phyloP scores from a whole-genome alignment of 2,329 filamentous ascomycete species.

The Botrytis fabae region DNA sequence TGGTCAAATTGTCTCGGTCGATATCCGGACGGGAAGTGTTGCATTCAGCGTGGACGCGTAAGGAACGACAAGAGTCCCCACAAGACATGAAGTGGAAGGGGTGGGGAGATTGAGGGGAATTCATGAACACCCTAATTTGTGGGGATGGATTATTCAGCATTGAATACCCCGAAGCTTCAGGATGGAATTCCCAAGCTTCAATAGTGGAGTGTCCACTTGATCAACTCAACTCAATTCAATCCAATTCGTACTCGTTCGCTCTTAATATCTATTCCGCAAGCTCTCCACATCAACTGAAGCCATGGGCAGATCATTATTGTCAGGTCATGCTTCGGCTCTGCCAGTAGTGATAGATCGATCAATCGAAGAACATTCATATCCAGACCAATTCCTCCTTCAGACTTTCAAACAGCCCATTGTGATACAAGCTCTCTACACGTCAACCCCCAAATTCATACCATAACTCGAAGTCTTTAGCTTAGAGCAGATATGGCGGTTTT shows the following conservation, averaged over 20 bases:
- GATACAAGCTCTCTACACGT: slow-evolving; percentile 9
- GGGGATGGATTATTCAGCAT: slow-evolving; percentile 7
- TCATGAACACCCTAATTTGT: slow-evolving; percentile 4
- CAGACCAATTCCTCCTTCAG: background rate
- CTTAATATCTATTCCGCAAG: background rate
- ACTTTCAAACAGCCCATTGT: slow-evolving; percentile 2
- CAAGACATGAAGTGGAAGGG: slow-evolving; percentile 8
- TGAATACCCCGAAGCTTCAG: background rate
- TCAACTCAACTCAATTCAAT: background rate
- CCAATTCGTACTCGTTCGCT: background rate
- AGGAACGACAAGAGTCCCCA: slow-evolving; percentile 3
- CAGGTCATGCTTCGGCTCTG: slow-evolving; percentile 2
- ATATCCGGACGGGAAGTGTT: background rate
- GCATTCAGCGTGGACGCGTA: background rate
- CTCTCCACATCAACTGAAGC: slow-evolving; percentile 15
- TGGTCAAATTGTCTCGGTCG: background rate
- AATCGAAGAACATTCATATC: slow-evolving; percentile 14
- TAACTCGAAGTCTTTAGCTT: background rate
- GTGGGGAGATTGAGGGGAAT: slow-evolving; percentile 12
- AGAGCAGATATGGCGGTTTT: slow-evolving; percentile 31
- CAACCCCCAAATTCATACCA: background rate
- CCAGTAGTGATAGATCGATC: slow-evolving; percentile 3
- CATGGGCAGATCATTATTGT: background rate
- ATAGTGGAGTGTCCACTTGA: slow-evolving; percentile 2
- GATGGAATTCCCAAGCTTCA: slow-evolving; percentile 6